These are phyloP conservation scores for Thelonectria discophora DNA, from an alignment of 2,329 filamentous ascomycete genomes.

Conservation along the genomic window DNA sequence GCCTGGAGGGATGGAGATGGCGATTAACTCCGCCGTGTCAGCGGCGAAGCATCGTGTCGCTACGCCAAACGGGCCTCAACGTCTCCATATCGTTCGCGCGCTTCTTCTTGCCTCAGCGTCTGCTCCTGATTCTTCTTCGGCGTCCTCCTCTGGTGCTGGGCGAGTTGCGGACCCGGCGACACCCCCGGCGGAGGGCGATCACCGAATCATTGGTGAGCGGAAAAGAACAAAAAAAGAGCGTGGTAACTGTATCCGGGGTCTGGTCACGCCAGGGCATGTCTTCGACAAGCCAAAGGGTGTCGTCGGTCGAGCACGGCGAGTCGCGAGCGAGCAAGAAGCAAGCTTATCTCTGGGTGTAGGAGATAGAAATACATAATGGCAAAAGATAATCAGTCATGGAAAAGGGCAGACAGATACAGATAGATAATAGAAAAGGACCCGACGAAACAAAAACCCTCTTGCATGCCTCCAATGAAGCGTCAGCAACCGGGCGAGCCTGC, in stretches of 20 bases:
- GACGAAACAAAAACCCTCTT: conserved; percentile 28
- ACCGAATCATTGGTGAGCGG: conserved; percentile 1
- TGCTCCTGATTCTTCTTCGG: not conserved
- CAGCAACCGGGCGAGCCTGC: conserved; percentile 14
- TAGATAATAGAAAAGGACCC: conserved; percentile 32
- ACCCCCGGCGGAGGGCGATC: conserved; percentile 6
- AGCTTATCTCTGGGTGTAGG: conserved; percentile 46
- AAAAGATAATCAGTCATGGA: conserved; percentile 42
- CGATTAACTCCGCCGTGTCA: conserved; percentile 30
- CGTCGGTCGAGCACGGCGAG: conserved; percentile 21
- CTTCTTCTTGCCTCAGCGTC: not conserved
- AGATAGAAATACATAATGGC: conserved; percentile 53
- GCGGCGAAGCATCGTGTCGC: conserved; percentile 24
- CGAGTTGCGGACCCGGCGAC: conserved; percentile 18
- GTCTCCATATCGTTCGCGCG: conserved; percentile 25
- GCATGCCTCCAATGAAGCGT: conserved; percentile 23
- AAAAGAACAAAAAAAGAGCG: conserved; percentile 6
- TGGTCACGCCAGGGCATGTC: conserved; percentile 11
- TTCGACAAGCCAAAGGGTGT: conserved; percentile 18
- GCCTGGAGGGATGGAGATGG: conserved; percentile 12
- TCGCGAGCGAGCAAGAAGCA: conserved; percentile 21
- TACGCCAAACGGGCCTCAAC: conserved; percentile 22
- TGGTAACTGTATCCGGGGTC: conserved; percentile 1
- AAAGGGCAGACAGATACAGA: conserved; percentile 12
- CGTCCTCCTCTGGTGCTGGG: conserved; percentile 13